Base-by-base conservation (phyloP, 2,329 filamentous ascomycete genomes). In the Parascedosporium putredinis region DNA sequence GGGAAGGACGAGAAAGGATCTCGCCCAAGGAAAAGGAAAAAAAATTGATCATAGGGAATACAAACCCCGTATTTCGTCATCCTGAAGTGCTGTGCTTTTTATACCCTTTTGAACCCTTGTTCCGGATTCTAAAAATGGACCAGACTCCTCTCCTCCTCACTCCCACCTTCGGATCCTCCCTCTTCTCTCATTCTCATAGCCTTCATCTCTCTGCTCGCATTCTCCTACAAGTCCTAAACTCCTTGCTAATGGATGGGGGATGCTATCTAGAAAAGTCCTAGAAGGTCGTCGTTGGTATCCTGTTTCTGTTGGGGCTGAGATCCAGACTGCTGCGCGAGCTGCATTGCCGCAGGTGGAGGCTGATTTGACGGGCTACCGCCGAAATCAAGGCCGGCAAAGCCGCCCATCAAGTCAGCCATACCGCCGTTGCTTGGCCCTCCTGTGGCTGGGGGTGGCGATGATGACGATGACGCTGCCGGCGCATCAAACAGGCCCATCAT, bases 391-490 rank as follows among this genome's bases (percentile, higher is more conserved):
- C 81, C 81, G 24, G 83, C 86, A 62, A 98, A 94, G 1, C 90
- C 90, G 61, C 88, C 88, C 73, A 96, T 84, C 60, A 98, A 70
- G 66, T 97, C 90, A 56, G 87, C 86, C 74, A 95, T 78, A 50
- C 83, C 86, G 64, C 76, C 75, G 59, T 68, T 67, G 23, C 60
- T 57, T 5, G 62, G 64, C 22, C 22, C 34, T 18, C n/a, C 22
- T 6, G 47, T 14, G 14, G 47, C 23, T 14, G 7, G 6, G 9
- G 47, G n/a, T 1, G 73, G 72, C 2, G 71, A 69, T 24, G 51
- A 53, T 58, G 73, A 72, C 2, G 71, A 69, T 24, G 51, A 53
- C 58, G 64, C 53, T 20, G 75, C 71, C 14, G 81, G 79, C 2
- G 79, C 81, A 46, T 84, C 83, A 53, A 86, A 87, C 63, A 88